phyloP scores from a whole-genome alignment of 2,329 filamentous ascomycete genomes.

The Fusarium nurragi region DNA sequence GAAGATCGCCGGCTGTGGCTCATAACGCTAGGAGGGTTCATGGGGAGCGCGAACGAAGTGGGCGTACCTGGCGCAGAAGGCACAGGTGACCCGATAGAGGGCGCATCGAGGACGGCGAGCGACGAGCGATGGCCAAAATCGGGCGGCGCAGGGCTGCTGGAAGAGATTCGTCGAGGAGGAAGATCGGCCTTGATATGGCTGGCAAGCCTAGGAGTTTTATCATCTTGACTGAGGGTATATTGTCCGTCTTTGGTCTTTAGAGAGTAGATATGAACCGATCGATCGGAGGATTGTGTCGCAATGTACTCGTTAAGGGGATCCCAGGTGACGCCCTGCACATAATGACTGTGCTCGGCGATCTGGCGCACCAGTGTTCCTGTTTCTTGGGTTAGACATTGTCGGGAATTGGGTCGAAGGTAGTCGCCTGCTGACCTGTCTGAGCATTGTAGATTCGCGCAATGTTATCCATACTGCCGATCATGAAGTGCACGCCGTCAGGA shows the following conservation, averaged over 20 bases:
- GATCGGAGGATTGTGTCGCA: conserved; percentile 96
- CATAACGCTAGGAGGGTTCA: conserved; percentile 92
- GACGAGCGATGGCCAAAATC: conserved; percentile 77
- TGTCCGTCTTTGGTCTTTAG: conserved; percentile 96
- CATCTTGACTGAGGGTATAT: conserved; percentile 77
- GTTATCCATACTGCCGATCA: conserved; percentile 99
- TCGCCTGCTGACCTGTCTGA: conserved; percentile 74
- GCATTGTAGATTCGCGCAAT: conserved; percentile 97
- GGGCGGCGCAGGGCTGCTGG: conserved; percentile 89
- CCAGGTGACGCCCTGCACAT: conserved; percentile 98
- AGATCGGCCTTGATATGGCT: conserved; percentile 85
- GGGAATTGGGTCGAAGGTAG: not conserved
- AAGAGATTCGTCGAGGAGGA: conserved; percentile 89
- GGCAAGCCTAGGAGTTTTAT: conserved; percentile 80
- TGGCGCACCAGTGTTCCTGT: conserved; percentile 78
- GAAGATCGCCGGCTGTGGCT: conserved; percentile 95
- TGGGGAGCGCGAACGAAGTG: conserved; percentile 84
- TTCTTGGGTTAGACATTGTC: conserved; percentile 8
- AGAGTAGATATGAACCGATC: conserved; percentile 97
- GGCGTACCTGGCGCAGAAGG: conserved; percentile 95
- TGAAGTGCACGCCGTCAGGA: conserved; percentile 95
- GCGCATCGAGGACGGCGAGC: conserved; percentile 64
- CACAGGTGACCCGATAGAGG: conserved; percentile 78
- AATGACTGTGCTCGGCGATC: conserved; percentile 97
- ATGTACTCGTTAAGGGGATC: conserved; percentile 98